A percentile compares a stretch with the other conserved stretches of the same genome.
Evolutionary conservation across 306 rosid genomes (phyloP).

Genomic region (Castanospermum australe): DNA sequence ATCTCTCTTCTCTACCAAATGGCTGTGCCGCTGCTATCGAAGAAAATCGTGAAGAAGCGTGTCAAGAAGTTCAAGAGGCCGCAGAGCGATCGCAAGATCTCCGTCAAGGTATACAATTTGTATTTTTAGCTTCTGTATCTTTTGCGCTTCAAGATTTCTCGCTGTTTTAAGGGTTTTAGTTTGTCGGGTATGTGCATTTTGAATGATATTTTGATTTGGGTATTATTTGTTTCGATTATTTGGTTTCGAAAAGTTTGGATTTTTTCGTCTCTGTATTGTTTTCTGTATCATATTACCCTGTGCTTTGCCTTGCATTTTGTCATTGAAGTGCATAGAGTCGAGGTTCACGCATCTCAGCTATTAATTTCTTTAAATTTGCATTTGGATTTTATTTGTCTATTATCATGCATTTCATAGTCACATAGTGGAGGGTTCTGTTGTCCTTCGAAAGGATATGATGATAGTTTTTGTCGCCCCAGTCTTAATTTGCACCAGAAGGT

Average conservation of each 20-base stretch:
- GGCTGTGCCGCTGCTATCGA: constrained; percentile 76
- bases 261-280: too few species aligned
- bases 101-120: constrained; percentile 81
- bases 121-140: too few species aligned
- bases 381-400: not conserved
- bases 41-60: constrained; percentile 79
- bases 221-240: not conserved
- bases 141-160: not conserved
- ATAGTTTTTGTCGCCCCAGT: constrained; percentile 78
- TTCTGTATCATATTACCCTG: not conserved
- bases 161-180: not conserved
- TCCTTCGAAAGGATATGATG: constrained; percentile 46
- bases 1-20: too few species aligned
- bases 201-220: not conserved
- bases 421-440: not conserved
- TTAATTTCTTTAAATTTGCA: too few species aligned
- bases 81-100: constrained; percentile 80
- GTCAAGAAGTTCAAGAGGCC: constrained; percentile 80
- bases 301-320: not conserved
- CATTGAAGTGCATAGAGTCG: not conserved
- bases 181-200: not conserved
- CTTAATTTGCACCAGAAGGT: constrained; percentile 63
- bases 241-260: not conserved
- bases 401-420: not conserved
- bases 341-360: too few species aligned